Conservation (phyloP, 2,329 filamentous ascomycete species). For the Endothia cerciana region DNA sequence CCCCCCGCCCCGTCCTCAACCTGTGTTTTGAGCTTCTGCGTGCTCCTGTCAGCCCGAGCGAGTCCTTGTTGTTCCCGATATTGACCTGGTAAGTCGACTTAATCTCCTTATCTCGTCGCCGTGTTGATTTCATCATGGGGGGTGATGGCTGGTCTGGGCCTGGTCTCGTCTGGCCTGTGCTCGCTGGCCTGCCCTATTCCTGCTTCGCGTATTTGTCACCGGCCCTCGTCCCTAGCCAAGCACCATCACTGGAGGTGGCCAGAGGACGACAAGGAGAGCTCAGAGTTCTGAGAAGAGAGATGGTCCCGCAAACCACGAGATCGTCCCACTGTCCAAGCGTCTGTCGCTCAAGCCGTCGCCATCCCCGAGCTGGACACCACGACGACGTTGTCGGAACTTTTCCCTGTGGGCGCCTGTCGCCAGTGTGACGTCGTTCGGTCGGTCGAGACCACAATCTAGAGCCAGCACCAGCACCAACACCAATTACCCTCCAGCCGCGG, state of each 20-base stretch:
- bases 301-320: neutral
- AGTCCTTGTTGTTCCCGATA: neutral
- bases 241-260: neutral
- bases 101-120: neutral
- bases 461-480: neutral
- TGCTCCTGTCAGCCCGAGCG: neutral
- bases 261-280: neutral
- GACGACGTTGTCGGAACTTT: no score
- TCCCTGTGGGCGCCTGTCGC: neutral
- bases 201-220: neutral
- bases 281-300: neutral
- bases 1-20: neutral
- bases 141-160: neutral
- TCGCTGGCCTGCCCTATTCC: neutral
- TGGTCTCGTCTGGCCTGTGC: conserved; percentile 7
- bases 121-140: neutral
- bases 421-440: neutral
- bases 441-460: neutral
- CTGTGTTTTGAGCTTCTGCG: neutral
- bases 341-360: neutral
- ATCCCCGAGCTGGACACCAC: neutral
- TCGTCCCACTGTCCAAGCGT: neutral
- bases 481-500: neutral
- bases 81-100: neutral
- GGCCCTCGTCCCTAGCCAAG: neutral